Percentiles rank a stretch among this genome's conserved stretches.
Evolutionary conservation across 129 eudicot species (phyloP).

Genomic region (Solidago caesia): DNA sequence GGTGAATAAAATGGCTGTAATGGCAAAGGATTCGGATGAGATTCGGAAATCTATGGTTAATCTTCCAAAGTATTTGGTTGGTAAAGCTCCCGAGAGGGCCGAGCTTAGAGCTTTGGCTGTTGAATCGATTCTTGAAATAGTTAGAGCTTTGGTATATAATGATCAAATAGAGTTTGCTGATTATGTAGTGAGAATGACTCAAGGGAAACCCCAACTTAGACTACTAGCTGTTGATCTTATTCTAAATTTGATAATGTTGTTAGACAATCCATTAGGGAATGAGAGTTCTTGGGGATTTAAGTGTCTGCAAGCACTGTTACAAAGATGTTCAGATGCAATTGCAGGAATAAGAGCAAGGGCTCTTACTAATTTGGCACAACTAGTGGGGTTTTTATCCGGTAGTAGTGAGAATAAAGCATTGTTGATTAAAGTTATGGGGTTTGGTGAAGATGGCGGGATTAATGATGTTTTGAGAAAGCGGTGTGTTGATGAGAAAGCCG

Average conservation of each 20-base stretch:
- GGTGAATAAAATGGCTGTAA: constrained; percentile 47
- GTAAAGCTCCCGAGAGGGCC: constrained; percentile 76
- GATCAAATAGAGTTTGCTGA: constrained; percentile 69
- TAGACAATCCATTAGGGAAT: constrained; percentile 43
- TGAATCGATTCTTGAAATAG: constrained; percentile 74
- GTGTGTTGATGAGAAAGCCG: constrained; percentile 91
- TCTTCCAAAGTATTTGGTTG: constrained; percentile 67
- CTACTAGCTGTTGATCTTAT: constrained; percentile 77
- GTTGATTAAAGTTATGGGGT: constrained; percentile 62
- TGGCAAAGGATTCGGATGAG: constrained; percentile 51
- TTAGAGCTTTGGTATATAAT: constrained; percentile 51
- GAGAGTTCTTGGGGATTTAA: constrained; percentile 67
- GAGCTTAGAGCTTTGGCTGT: constrained; percentile 83
- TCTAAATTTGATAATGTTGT: constrained; percentile 48
- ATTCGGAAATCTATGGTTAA: constrained; percentile 59
- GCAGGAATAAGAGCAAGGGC: constrained; percentile 87
- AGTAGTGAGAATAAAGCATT: constrained; percentile 34
- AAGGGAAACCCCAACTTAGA: constrained; percentile 74
- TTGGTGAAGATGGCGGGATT: constrained; percentile 45
- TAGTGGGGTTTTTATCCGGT: constrained; percentile 49
- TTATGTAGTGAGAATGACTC: constrained; percentile 73
- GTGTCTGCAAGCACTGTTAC: constrained; percentile 67
- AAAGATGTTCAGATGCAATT: constrained; percentile 72
- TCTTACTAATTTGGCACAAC: constrained; percentile 75
- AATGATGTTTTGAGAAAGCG: constrained; percentile 59